Conservation (phyloP, 2,329 filamentous ascomycete species). For the Nemania sp. region DNA sequence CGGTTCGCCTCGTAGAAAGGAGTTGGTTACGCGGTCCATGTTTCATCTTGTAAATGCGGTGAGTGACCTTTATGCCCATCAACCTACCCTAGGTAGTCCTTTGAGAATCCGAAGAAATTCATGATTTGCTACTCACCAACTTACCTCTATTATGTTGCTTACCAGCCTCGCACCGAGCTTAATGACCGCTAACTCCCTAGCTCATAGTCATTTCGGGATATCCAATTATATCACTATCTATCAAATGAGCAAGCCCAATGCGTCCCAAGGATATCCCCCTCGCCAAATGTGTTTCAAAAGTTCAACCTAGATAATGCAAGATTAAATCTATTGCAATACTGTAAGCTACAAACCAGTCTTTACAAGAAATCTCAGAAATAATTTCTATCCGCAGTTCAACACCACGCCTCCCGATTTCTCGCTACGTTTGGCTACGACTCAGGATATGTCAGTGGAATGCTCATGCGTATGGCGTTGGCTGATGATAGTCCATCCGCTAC, state of each 20-base stretch:
- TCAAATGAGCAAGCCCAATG: background rate
- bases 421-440: constrained; percentile 15
- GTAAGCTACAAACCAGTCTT: constrained; percentile 7
- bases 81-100: background rate
- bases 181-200: background rate
- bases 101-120: background rate
- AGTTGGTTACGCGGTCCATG: background rate
- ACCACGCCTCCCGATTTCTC: constrained; percentile 10
- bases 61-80: background rate
- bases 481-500: background rate
- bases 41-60: constrained; percentile 16
- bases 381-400: constrained; percentile 5
- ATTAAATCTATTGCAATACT: constrained; percentile 17
- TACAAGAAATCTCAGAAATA: background rate
- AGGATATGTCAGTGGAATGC: constrained; percentile 6
- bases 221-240: constrained; percentile 18
- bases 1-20: background rate
- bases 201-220: constrained; percentile 13
- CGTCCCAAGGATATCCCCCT: constrained; percentile 4
- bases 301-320: constrained; percentile 1
- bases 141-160: background rate
- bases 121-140: background rate
- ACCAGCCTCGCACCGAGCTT: background rate
- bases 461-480: constrained; percentile 5
- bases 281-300: constrained; percentile 5